Evolutionary conservation across 2,329 filamentous ascomycete species (phyloP).

Genomic region (Alternaria incomplexa): DNA sequence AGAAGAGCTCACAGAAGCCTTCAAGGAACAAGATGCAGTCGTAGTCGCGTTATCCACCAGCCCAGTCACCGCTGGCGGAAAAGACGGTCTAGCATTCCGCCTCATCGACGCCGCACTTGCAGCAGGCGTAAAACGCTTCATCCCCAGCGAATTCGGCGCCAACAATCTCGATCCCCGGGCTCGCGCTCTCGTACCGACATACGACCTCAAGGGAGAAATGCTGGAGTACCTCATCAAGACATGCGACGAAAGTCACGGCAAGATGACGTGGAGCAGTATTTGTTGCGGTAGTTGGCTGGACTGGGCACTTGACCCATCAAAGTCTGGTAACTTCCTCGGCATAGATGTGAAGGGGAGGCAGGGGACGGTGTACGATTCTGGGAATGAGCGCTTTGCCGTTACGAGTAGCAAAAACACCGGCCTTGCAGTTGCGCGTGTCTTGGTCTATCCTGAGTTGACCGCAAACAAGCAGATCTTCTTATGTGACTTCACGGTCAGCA

Average conservation of each 20-base stretch:
- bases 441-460: conserved; percentile 10
- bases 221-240: conserved; percentile 43
- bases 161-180: conserved; percentile 44
- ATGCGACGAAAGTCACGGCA: conserved; percentile 19
- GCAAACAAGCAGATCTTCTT: conserved; percentile 33
- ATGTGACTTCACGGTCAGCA: conserved; percentile 23
- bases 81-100: conserved; percentile 25
- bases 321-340: conserved; percentile 27
- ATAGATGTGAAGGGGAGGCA: conserved; percentile 25
- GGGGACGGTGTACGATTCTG: conserved; percentile 29
- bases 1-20: conserved; percentile 37
- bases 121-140: conserved; percentile 48
- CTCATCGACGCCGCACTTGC: conserved; percentile 51
- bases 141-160: conserved; percentile 50
- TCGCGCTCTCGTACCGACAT: conserved; percentile 43
- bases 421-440: conserved; percentile 20
- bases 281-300: conserved; percentile 33
- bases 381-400: conserved; percentile 17
- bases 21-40: conserved; percentile 48
- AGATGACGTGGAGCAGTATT: conserved; percentile 27
- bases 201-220: conserved; percentile 43
- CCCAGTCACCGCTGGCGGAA: conserved; percentile 27
- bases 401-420: conserved; percentile 28
- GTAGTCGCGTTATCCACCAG: conserved; percentile 40
- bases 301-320: conserved; percentile 25